Evolutionary conservation across 345 rosid species (phyloP), one percentile per base, ranked within the genome.

Genomic region (Eucalyptus coolabah): DNA sequence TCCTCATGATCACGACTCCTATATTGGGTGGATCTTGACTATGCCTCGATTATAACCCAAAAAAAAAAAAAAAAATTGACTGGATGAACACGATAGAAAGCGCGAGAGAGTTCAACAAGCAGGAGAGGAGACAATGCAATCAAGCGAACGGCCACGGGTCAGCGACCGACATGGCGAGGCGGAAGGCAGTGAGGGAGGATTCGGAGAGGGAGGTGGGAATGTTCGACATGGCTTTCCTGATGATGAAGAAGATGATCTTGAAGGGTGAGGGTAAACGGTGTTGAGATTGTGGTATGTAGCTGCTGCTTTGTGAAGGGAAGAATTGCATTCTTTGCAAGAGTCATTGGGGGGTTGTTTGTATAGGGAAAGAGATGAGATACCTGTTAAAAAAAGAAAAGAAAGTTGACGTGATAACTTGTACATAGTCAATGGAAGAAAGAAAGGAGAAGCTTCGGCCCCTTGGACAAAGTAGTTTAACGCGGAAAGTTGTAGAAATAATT

Each of bases 101-200:
- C 14, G 47, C 16, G 47, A 40, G 47, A 77, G 83, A 6, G 45
- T 21, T 37, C 47, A 21, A 37, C 47, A 19, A 40, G 83, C 47
- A 9, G 47, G 24, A 42, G 30, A 21, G 30, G 47, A 77, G 85
- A 34, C 9, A 3, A 23, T 40, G 47, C 14, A 88, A 42, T 95
- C 26, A 93, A 30, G 95, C 92, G 88, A 93, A 95, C 12, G 95
- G 95, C 97, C 96, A 95, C 13, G 93, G 95, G 67, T 94, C 93
- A 37, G 95, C 94, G 12, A 88, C 72, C 87, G 94, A 95, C 94
- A 95, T 94, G 90, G 83, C 86, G 56, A 91, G 90, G 60, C 94
- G 92, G 81, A 86, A 92, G 90, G 88, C 23, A 15, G 87, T 44
- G 54, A 54, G 80, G 50, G 37, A 56, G 67, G 45, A 40, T 7